Conservation (phyloP, 108 stramenopile species). For the Cyclotella cryptica region DNA sequence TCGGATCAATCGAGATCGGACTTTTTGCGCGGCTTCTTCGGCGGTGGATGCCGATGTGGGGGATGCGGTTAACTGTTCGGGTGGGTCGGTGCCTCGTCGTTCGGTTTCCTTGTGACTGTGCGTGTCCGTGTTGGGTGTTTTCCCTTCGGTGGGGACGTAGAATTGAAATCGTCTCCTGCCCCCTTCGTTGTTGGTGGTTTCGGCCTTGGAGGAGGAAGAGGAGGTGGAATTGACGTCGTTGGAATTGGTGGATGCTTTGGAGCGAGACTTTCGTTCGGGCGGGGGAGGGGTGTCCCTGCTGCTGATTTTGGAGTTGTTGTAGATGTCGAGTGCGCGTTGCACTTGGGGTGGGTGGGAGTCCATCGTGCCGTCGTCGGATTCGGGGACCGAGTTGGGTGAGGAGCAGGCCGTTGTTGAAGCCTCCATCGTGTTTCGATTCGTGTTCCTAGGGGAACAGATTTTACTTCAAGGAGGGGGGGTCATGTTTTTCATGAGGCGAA, state of each 20-base stretch:
- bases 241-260: background rate
- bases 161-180: slow-evolving; percentile 16
- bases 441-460: background rate
- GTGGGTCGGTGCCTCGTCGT: slow-evolving; percentile 29
- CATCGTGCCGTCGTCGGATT: slow-evolving; percentile 9
- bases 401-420: slow-evolving; percentile 1
- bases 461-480: too few relatives aligned
- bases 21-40: slow-evolving; percentile 33
- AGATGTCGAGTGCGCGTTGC: slow-evolving; percentile 10
- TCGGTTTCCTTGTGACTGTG: background rate
- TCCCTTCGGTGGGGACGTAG: background rate
- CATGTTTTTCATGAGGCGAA: too few relatives aligned
- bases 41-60: background rate
- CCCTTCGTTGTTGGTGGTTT: background rate
- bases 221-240: background rate
- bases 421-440: background rate
- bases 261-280: slow-evolving; percentile 12
- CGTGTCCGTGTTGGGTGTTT: background rate
- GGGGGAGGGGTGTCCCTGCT: slow-evolving; percentile 9
- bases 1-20: slow-evolving; percentile 36
- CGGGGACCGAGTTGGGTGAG: slow-evolving; percentile 25
- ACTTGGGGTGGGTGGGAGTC: background rate
- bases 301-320: slow-evolving; percentile 7
- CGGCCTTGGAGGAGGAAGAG: background rate
- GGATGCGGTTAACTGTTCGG: slow-evolving; percentile 7